Percentiles rank a stretch among this genome's conserved stretches.
These are phyloP conservation scores for Penicillium concentricum DNA, from an alignment of 2,329 filamentous ascomycete species.

Conservation along the genomic window DNA sequence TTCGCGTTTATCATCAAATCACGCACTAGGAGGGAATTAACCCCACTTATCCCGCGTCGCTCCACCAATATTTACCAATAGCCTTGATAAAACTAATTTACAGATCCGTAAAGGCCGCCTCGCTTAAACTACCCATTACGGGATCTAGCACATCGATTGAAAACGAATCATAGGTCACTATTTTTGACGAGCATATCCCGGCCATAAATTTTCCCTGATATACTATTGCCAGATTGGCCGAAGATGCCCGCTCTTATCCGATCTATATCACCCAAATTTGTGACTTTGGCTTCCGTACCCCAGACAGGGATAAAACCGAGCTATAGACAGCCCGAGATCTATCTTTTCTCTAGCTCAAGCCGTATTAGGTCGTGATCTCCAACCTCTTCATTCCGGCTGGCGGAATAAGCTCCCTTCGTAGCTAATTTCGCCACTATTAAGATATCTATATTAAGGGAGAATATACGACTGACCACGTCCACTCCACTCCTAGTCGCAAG, in stretches of 20 bases:
- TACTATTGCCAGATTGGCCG: no score
- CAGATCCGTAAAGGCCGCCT: background rate
- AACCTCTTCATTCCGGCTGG: background rate
- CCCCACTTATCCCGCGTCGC: background rate
- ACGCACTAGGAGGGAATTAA: background rate
- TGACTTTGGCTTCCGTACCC: background rate
- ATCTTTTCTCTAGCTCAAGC: background rate
- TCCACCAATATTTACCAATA: background rate
- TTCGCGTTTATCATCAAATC: background rate
- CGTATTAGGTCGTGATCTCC: background rate
- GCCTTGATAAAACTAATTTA: background rate
- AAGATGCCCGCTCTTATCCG: no score
- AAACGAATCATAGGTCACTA: background rate
- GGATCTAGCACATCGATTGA: background rate
- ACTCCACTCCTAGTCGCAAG: background rate
- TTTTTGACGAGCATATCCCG: background rate
- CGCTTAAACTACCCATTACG: background rate
- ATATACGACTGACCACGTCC: background rate
- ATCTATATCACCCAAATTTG: background rate
- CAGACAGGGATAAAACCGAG: background rate
- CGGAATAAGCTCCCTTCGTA: background rate
- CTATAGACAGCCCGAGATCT: background rate
- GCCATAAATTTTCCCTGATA: no score
- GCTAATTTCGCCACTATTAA: no score
- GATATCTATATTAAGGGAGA: background rate